phyloP scores from a whole-genome alignment of 2,329 filamentous ascomycete genomes.

The Diaporthe vexans region DNA sequence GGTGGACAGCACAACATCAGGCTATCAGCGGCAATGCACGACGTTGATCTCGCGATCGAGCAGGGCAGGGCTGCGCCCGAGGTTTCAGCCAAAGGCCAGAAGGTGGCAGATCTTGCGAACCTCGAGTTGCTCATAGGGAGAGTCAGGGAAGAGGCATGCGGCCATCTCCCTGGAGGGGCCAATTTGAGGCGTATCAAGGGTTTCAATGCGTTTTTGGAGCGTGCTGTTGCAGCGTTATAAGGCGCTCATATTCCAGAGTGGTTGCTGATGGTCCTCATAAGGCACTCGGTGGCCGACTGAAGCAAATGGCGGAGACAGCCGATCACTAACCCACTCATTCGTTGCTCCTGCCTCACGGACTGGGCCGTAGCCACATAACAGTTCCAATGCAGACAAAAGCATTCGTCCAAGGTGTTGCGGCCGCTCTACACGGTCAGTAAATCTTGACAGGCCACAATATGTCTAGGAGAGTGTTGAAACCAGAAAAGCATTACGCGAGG shows the following conservation, averaged over 20 bases:
- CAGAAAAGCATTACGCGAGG: neutral
- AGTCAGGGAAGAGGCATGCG: slow-evolving; percentile 67
- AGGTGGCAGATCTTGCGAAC: slow-evolving; percentile 66
- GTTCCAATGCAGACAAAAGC: neutral
- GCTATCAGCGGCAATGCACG: slow-evolving; percentile 71
- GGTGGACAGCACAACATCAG: slow-evolving; percentile 60
- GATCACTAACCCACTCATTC: neutral
- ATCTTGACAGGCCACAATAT: neutral
- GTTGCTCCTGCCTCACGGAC: neutral
- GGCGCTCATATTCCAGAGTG: slow-evolving; percentile 34
- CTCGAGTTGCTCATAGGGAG: slow-evolving; percentile 70
- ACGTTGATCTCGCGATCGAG: slow-evolving; percentile 69
- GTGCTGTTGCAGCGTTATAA: slow-evolving; percentile 70
- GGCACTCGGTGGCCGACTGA: neutral
- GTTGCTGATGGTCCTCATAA: neutral
- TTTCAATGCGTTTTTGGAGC: slow-evolving; percentile 75
- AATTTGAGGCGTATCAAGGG: slow-evolving; percentile 69
- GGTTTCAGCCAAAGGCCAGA: slow-evolving; percentile 60
- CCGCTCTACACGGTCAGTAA: neutral
- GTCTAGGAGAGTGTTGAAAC: no score
- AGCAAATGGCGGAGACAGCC: neutral
- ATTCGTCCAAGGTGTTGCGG: neutral
- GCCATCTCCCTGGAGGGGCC: slow-evolving; percentile 60
- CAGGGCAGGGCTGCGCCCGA: slow-evolving; percentile 61
- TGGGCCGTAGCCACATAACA: neutral